Evolutionary conservation across 495 filamentous ascomycete species (phyloP), one percentile per base, ranked within the genome.

Genomic region (Aspergillus mulundensis): DNA sequence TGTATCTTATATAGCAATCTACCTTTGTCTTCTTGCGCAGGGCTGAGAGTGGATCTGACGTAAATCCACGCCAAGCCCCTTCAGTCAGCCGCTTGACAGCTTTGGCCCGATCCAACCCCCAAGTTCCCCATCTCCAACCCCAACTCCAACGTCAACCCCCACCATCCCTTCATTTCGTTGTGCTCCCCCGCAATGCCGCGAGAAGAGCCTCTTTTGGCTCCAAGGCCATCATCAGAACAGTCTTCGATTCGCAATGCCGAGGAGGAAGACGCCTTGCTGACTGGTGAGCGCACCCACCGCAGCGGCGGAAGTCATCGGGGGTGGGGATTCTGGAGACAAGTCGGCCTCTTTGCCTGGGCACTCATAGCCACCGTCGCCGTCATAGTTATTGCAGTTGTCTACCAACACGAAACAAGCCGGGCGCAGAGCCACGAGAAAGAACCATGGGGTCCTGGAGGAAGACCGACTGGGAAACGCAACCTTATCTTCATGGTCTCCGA

Each of bases 401-500:
- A 84, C 61, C 87, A 91, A 61, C 84, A 91, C 66, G 74, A 83
- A 52, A 66, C 80, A 32, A 73, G 69, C 24, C 64, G 67, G 44
- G 61, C 56, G n/a, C 60, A 62, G 40, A 40, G 59, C 41, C 41
- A 60, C 49, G 44, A 57, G 11, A 66, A 62, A 38, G 55, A 60
- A 49, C 50, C 63, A 43, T 75, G 72, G 73, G 64, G 66, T 21
- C 70, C 76, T 47, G 67, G 66, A 30, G 76, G 76, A 36, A 81
- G 73, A 56, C 84, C 77, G 8, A 73, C 64, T n/a, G 87, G 88
- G 14, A 98, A 97, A 72, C 80, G 87, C 21, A 98, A 97, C 65
- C 71, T 97, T 38, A 87, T 98, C 57, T 97, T 98, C 77, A 97
- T 98, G 95, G 95, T 98, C 8, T 95, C 89, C 0, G 94, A 98